A percentile compares a stretch with the other conserved stretches of the same genome.
These are phyloP conservation scores for Lyophyllum semitale DNA, from an alignment of 768 basidiomycete genomes.

Conservation along the genomic window DNA sequence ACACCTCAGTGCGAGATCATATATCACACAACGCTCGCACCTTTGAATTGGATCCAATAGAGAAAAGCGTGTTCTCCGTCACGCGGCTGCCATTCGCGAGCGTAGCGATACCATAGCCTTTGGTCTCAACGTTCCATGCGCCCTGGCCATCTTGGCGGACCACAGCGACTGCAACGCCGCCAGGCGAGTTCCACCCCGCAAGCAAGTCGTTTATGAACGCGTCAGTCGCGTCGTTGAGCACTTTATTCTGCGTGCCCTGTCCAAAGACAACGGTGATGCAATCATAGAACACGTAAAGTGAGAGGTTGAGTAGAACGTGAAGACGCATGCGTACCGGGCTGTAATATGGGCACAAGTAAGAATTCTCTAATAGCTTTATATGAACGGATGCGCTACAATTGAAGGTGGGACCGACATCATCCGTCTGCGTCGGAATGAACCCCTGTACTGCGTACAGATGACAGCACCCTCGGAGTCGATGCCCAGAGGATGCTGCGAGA, in stretches of 20 bases:
- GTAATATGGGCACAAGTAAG: too few relatives aligned
- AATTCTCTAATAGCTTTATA: too few relatives aligned
- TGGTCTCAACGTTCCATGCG: slow-evolving; percentile 20
- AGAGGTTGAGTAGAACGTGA: too few relatives aligned
- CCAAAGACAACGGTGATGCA: neutral
- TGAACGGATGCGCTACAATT: too few relatives aligned
- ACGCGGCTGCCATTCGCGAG: neutral
- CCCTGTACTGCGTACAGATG: too few relatives aligned
- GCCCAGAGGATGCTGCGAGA: too few relatives aligned
- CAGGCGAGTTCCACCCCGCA: slow-evolving; percentile 25
- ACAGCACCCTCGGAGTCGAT: too few relatives aligned
- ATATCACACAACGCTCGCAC: too few relatives aligned
- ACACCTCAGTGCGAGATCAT: too few relatives aligned
- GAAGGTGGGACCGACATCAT: too few relatives aligned
- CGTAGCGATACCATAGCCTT: neutral
- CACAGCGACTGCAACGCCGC: slow-evolving; percentile 29
- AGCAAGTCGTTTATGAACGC: slow-evolving; percentile 23
- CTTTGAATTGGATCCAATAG: slow-evolving; percentile 10
- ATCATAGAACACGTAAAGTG: neutral
- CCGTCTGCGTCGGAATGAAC: too few relatives aligned
- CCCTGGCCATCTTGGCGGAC: slow-evolving; percentile 22
- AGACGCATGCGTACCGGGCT: too few relatives aligned
- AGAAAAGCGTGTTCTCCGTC: slow-evolving; percentile 8
- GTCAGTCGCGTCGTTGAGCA: slow-evolving; percentile 21
- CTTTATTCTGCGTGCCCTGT: neutral